These are phyloP conservation scores for Colletotrichum tanaceti DNA, from an alignment of 2,329 filamentous ascomycete genomes.

Conservation along the genomic window DNA sequence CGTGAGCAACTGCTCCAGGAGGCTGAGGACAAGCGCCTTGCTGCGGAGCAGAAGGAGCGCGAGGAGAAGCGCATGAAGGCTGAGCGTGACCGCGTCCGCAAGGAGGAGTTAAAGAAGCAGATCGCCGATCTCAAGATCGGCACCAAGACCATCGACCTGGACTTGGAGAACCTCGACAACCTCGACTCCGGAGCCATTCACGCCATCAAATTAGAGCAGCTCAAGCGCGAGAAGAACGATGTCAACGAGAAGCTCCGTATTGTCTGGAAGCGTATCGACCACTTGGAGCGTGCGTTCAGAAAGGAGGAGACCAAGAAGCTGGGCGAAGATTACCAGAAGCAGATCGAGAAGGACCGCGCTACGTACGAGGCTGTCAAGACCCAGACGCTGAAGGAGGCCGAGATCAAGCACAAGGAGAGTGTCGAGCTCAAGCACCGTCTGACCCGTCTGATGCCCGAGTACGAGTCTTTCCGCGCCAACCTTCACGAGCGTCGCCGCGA, in stretches of 20 bases:
- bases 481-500: slow-evolving; percentile 90
- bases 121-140: slow-evolving; percentile 91
- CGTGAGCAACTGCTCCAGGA: slow-evolving; percentile 90
- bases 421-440: slow-evolving; percentile 95
- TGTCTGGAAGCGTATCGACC: slow-evolving; percentile 95
- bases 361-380: slow-evolving; percentile 83
- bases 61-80: slow-evolving; percentile 87
- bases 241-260: slow-evolving; percentile 90
- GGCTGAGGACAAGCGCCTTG: slow-evolving; percentile 87
- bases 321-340: slow-evolving; percentile 83
- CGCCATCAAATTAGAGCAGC: slow-evolving; percentile 92
- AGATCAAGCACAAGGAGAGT: slow-evolving; percentile 90
- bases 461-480: slow-evolving; percentile 84
- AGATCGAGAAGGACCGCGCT: slow-evolving; percentile 81
- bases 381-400: slow-evolving; percentile 81
- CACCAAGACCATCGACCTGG: slow-evolving; percentile 80
- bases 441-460: slow-evolving; percentile 82
- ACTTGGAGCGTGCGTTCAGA: slow-evolving; percentile 95
- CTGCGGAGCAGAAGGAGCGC: slow-evolving; percentile 92
- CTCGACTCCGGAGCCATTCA: slow-evolving; percentile 91
- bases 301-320: slow-evolving; percentile 96
- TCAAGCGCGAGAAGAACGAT: slow-evolving; percentile 98
- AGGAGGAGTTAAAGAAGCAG: slow-evolving; percentile 93
- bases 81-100: slow-evolving; percentile 89
- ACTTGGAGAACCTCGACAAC: slow-evolving; percentile 83